These are phyloP conservation scores for Didymella lethalis DNA, from an alignment of 2,329 filamentous ascomycete genomes.

Conservation along the genomic window DNA sequence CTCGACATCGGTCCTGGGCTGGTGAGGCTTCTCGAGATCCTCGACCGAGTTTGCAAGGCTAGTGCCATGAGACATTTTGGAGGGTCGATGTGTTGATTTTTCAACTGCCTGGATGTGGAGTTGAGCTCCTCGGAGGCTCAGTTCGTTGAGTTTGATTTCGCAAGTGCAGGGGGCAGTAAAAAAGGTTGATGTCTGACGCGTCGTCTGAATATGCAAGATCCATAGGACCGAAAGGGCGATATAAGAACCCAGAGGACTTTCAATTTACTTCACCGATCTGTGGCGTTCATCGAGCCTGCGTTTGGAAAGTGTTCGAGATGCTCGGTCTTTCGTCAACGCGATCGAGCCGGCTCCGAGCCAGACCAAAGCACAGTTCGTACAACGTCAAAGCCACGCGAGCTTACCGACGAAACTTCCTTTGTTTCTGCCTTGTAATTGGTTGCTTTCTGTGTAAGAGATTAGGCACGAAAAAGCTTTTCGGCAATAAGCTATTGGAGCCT, in stretches of 20 bases:
- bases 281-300: constrained; percentile 5
- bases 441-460: background rate
- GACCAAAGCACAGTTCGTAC: constrained; percentile 9
- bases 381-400: constrained; percentile 5
- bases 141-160: background rate
- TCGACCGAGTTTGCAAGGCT: constrained; percentile 29
- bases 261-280: background rate
- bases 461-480: constrained; percentile 9
- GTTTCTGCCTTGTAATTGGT: background rate
- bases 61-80: constrained; percentile 15
- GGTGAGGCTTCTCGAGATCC: constrained; percentile 23
- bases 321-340: constrained; percentile 18
- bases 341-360: constrained; percentile 13
- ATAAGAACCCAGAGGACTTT: constrained; percentile 2
- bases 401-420: background rate
- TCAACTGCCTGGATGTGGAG: background rate
- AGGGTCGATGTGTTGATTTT: background rate
- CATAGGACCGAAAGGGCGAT: background rate
- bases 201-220: background rate
- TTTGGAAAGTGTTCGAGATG: constrained; percentile 12
- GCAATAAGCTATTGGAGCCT: constrained; percentile 2
- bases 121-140: background rate
- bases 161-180: background rate
- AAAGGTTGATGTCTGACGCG: background rate
- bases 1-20: constrained; percentile 24